Evolutionary conservation across 73 alveolate genomes (phyloP), one percentile per base, ranked within the genome.

Genomic region (Paramecium sexaurelia): DNA sequence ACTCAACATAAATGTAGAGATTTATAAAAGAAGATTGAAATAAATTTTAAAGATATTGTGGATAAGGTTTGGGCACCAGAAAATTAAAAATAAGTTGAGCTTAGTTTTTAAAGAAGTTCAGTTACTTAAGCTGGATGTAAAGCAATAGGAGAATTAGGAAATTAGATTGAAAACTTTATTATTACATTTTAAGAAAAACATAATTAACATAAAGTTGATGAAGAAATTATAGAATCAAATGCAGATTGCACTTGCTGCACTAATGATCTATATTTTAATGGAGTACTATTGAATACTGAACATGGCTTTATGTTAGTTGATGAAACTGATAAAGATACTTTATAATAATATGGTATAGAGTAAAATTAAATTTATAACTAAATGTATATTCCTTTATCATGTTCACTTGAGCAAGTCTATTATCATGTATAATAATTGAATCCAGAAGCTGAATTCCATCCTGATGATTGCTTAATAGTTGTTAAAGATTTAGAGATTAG

Each of bases 1-100:
- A 99, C 97, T 68, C 93, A 95, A 3, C 98, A 97, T 92, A 99
- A 98, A 91, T 61, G 83, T 5, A 86, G 75, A 36, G 93, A 86
- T 61, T 41, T 86, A 20, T 35, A 86, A 61, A 66, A 66, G 35
- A 75, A 61, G 17, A 45, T 86, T 35, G 61, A 29, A 67, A 11
- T 61, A 3, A 86, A 45, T 26, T 86, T 57, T 22, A 75, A 83
- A 15, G 91, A 32, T 24, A 33, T 86, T n/a, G 93, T 71, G 40
- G 43, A 37, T 13, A 55, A 61, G 26, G 88, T 86, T 17, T 75
- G 85, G 83, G 86, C 93, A 36, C 93, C 93, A n/a, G 51, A 55
- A 37, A 86, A 86, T 37, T 37, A 57, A 24, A 37, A 86, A 86
- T 55, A 57, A 55, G 55, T 86, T 1, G 87, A 73, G 13, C 56